A percentile compares a stretch with the other conserved stretches of the same genome.
These are phyloP conservation scores for Trichoderma atrobrunneum DNA, from an alignment of 2,329 filamentous ascomycete genomes.

Conservation along the genomic window DNA sequence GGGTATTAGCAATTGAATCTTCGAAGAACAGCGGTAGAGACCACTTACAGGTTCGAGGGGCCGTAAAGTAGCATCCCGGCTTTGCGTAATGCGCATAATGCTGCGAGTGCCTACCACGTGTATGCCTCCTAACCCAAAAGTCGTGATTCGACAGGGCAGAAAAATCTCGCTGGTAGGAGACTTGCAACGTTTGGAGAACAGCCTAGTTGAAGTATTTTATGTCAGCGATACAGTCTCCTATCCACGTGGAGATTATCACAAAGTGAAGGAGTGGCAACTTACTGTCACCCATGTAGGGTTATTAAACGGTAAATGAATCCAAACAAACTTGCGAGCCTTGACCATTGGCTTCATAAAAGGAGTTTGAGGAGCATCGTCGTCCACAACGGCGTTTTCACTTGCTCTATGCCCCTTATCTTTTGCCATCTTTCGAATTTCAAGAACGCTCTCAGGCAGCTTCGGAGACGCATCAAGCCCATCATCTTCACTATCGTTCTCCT, in stretches of 20 bases:
- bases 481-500: constrained; percentile 24
- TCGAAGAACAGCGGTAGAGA: too few species aligned
- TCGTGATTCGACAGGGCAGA: constrained; percentile 44
- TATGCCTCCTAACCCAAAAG: constrained; percentile 49
- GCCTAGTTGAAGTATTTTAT: constrained; percentile 30
- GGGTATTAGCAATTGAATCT: neutral
- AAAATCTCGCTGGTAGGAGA: constrained; percentile 37
- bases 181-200: constrained; percentile 45
- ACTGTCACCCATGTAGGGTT: constrained; percentile 59
- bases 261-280: constrained; percentile 17
- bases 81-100: constrained; percentile 50
- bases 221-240: neutral
- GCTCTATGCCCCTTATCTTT: constrained; percentile 23
- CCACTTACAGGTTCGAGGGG: constrained; percentile 35
- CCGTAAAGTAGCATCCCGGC: constrained; percentile 47
- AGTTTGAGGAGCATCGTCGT: constrained; percentile 29
- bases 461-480: constrained; percentile 32
- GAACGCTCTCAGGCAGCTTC: constrained; percentile 33
- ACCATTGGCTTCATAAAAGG: constrained; percentile 35
- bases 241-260: neutral
- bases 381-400: constrained; percentile 31
- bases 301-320: constrained; percentile 57
- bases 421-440: constrained; percentile 30
- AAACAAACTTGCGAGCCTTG: constrained; percentile 49
- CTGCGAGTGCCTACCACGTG: constrained; percentile 48